Conservation (phyloP, 208 protist genomes). For the Trypanosoma platydactyli region DNA sequence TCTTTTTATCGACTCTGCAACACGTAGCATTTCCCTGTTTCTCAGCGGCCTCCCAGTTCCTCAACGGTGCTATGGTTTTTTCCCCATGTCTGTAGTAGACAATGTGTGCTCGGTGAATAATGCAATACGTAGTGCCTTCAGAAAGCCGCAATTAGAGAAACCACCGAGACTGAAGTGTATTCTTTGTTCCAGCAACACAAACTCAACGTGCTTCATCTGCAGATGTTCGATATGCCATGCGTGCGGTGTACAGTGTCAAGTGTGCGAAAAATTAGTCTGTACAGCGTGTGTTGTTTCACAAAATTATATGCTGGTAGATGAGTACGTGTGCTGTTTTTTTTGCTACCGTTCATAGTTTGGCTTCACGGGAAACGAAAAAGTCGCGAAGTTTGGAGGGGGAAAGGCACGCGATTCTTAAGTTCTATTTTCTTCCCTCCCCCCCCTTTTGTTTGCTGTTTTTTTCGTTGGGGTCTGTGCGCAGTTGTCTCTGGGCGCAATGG, state of each 20-base stretch:
- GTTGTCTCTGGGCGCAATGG: no score
- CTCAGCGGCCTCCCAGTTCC: constrained; percentile 26
- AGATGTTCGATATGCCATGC: constrained; percentile 32
- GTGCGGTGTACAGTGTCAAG: constrained; percentile 33
- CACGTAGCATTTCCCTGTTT: constrained; percentile 2
- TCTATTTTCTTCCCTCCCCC: background rate
- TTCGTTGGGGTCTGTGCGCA: no score
- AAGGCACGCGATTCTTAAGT: no score
- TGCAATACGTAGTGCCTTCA: constrained; percentile 1
- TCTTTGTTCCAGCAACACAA: constrained; percentile 23
- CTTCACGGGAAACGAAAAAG: background rate
- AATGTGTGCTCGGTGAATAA: background rate
- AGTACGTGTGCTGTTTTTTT: constrained; percentile 9
- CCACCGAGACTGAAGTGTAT: constrained; percentile 20
- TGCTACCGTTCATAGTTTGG: constrained; percentile 8
- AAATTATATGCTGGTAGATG: background rate
- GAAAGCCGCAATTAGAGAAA: background rate
- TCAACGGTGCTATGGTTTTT: constrained; percentile 9
- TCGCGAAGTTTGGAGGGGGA: background rate
- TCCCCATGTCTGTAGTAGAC: constrained; percentile 12
- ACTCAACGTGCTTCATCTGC: constrained; percentile 30
- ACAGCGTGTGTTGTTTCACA: constrained; percentile 34
- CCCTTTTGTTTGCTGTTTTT: background rate
- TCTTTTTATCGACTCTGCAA: constrained; percentile 11
- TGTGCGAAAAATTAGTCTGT: constrained; percentile 35